Evolutionary conservation across 805 yeast genomes (phyloP).

Genomic region (Henningerozyma blattae): DNA sequence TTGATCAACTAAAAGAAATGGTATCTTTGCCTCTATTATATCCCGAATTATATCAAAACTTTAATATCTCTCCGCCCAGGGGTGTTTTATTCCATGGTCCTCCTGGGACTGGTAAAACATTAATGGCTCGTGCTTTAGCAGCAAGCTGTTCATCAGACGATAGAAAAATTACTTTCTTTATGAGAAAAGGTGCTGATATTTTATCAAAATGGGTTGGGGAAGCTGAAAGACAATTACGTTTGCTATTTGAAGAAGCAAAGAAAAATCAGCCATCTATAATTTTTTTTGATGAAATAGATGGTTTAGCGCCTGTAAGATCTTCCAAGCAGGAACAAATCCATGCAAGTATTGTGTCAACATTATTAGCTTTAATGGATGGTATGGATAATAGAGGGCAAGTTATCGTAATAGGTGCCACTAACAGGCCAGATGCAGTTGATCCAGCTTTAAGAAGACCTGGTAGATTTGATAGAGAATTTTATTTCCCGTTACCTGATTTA

Average conservation of each 20-base stretch:
- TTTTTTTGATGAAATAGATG: conserved; percentile 96
- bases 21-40: conserved; percentile 84
- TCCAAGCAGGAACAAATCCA: conserved; percentile 98
- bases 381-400: conserved; percentile 99
- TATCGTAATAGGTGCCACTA: conserved; percentile 95
- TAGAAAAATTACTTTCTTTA: conserved; percentile 84
- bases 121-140: conserved; percentile 95
- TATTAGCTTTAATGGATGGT: conserved; percentile 96
- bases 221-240: conserved; percentile 86
- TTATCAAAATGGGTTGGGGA: conserved; percentile 98
- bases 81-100: conserved; percentile 98
- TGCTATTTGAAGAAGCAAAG: conserved; percentile 90
- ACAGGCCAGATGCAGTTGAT: conserved; percentile 96
- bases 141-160: conserved; percentile 83
- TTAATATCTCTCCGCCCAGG: conserved; percentile 89
- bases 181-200: conserved; percentile 98
- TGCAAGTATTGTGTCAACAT: conserved; percentile 90
- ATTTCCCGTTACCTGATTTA: conserved; percentile 83
- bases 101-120: conserved; percentile 97
- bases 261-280: conserved; percentile 93
- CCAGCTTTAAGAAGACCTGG: conserved; percentile 97
- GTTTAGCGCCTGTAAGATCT: conserved; percentile 94
- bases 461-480: conserved; percentile 91
- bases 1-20: conserved; percentile 92
- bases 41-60: conserved; percentile 85